phyloP scores from a whole-genome alignment of 2,329 filamentous ascomycete species.

The Dothidotthia symphoricarpi region DNA sequence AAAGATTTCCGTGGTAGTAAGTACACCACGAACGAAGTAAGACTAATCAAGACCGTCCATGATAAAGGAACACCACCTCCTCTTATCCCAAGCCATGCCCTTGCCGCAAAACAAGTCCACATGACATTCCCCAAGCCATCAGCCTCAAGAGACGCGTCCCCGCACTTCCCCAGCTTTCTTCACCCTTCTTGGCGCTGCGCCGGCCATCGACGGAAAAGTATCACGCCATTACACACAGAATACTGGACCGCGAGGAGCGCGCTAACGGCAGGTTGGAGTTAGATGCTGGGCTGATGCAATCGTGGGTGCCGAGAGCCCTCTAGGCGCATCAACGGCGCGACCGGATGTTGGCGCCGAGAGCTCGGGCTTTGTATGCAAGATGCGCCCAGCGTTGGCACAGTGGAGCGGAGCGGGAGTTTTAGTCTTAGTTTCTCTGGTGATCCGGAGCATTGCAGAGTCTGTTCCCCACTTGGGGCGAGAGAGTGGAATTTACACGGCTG shows the following conservation, averaged over 20 bases:
- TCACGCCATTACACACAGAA: conserved; percentile 3
- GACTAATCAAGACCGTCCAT: too few species aligned
- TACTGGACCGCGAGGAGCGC: too few species aligned
- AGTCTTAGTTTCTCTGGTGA: too few species aligned
- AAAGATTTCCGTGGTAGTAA: too few species aligned
- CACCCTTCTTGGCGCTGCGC: not conserved
- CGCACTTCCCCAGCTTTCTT: conserved; percentile 1
- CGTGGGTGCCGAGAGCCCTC: conserved; percentile 1
- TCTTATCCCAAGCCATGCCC: conserved; percentile 6
- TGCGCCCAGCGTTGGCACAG: conserved; percentile 16
- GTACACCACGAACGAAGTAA: too few species aligned
- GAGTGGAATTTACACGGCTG: too few species aligned
- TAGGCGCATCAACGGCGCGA: conserved; percentile 6
- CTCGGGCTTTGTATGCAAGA: conserved; percentile 14
- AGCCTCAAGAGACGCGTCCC: conserved; percentile 9
- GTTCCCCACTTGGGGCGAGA: too few species aligned
- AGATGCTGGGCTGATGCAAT: conserved; percentile 26
- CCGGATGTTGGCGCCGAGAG: conserved; percentile 14
- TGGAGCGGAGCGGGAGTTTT: conserved; percentile 27
- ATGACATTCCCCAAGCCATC: conserved; percentile 6
- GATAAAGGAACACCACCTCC: conserved; percentile 1
- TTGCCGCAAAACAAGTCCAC: conserved; percentile 5
- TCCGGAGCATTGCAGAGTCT: too few species aligned
- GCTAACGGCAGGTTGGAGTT: too few species aligned
- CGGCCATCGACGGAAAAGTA: not conserved